Base-by-base conservation (phyloP, 2,329 filamentous ascomycete genomes). In the Trichoderma aggressivum region DNA sequence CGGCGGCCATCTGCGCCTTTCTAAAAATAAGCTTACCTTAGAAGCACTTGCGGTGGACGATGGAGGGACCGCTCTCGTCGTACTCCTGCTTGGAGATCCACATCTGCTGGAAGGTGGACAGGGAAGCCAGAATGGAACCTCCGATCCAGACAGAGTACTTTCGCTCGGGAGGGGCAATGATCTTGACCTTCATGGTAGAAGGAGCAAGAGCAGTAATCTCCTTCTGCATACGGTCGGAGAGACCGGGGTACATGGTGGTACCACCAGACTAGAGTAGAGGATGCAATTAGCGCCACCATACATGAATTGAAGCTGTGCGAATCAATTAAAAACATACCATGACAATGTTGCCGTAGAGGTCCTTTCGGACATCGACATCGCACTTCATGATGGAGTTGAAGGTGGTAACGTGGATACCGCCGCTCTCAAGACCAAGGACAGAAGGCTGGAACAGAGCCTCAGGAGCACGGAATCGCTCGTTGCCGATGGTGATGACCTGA, bases 371-470 rank as follows among this genome's bases (percentile, higher is more conserved):
- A 85, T 99, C 96, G 85, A 99, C 94, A 86, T 99, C 96, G 86
- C 96, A 98, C 93, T 99, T 99, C 94, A 98, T 98, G 92, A 99
- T 98, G 81, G 96, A 98, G 92, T 98, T 98, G 93, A 98, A 98
- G 80, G 96, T 98, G 84, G 95, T 98, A 83, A 97, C 94, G 88
- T 98, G 96, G 87, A 99, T 98, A 87, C 96, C 96, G 82, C 95
- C 95, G 85, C 91, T 94, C 88, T 99, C 96, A 81, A 98, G 94
- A 91, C 96, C 96, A 79, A 99, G 89, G 79, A 98, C 95, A 77
- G 92, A 96, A 82, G 96, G 96, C 90, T 98, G 94, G 94, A 99
- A 99, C 81, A 99, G 93, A 86, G 96, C 95, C 89, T 99, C 96
- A 78, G 96, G 96, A 84, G 95, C 95, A 87, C 96, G 95, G 95